Base-by-base conservation (phyloP, 2,329 filamentous ascomycete species). In the Pyricularia sp. region DNA sequence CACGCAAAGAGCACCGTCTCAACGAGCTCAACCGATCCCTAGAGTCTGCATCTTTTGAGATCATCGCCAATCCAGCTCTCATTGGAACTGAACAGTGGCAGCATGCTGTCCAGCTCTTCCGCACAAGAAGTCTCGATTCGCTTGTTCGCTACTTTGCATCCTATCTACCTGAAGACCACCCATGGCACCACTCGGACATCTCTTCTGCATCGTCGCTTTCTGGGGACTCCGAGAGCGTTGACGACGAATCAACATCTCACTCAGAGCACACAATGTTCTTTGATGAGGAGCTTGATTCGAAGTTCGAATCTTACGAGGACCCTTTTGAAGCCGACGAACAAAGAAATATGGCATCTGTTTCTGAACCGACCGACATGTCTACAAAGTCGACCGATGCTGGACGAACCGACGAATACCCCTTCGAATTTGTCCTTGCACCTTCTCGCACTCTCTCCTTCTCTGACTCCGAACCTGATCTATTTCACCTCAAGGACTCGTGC, bases 21-120 rank as follows among this genome's bases (percentile, higher is more conserved):
- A 78, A 78, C 70, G 85, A 88, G 74, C 79, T 88, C 69, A 85
- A 86, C 74, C 78, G 84, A 66, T 83, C 81, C 66, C 81, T 88
- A 69, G 82, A 87, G 73, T 84, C 84, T 65, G 84, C 86, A 66
- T 84, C 85, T n/a, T 78, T 86, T 72, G 85, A 88, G 77, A 88
- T 88, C 75, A 85, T 88, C 72, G 85, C 82, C 74, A 87, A 87
- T 77, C 85, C 86, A 20, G 80, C 80, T 68, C 79, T 88, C 71
- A 85, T 88, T 77, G 85, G 84, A 69, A 85, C 84, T 65, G 80
- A 85, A 23, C 85, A 87, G 78, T 88, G 86, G 86, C 81, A 85
- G 72, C 78, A 83, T 72, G 86, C 86, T 30, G 74, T 87, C 31
- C 85, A 88, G 74, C 82, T 88, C 68, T 88, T 88, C 74, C 83